Evolutionary conservation across 441 rosid genomes (phyloP).

Genomic region (Geranium incanum): DNA sequence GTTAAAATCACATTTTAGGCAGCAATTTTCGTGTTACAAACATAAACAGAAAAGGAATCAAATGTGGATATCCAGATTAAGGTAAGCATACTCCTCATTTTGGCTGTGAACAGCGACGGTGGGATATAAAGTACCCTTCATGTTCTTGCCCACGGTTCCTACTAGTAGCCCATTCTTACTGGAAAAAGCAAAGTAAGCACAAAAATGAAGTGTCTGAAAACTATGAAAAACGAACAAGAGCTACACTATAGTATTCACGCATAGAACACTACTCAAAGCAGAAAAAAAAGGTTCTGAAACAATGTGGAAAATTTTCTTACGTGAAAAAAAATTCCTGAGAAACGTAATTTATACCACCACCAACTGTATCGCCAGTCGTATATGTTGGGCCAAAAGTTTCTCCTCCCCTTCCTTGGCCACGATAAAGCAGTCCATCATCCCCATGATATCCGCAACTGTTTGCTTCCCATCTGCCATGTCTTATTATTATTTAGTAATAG

Average conservation of each 20-base stretch:
- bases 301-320: constrained; percentile 42
- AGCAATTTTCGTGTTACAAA: not conserved
- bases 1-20: not conserved
- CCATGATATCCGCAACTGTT: constrained; percentile 90
- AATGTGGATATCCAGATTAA: constrained; percentile 12
- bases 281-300: constrained; percentile 9
- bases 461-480: constrained; percentile 67
- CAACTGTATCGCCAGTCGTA: constrained; percentile 67
- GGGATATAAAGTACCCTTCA: constrained; percentile 69
- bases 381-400: constrained; percentile 76
- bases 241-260: constrained; percentile 2
- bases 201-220: constrained; percentile 13
- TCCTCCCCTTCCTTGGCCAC: constrained; percentile 65
- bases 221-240: not conserved
- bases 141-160: constrained; percentile 56
- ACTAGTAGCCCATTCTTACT: constrained; percentile 76
- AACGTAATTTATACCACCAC: constrained; percentile 85
- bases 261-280: constrained; percentile 12
- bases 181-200: constrained; percentile 22
- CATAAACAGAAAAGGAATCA: not conserved
- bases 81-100: constrained; percentile 74
- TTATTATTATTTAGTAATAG: too few relatives aligned
- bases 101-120: constrained; percentile 91
- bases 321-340: constrained; percentile 83
- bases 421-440: constrained; percentile 77